phyloP scores from a whole-genome alignment of 345 rosid genomes.

The Dimocarpus longan region DNA sequence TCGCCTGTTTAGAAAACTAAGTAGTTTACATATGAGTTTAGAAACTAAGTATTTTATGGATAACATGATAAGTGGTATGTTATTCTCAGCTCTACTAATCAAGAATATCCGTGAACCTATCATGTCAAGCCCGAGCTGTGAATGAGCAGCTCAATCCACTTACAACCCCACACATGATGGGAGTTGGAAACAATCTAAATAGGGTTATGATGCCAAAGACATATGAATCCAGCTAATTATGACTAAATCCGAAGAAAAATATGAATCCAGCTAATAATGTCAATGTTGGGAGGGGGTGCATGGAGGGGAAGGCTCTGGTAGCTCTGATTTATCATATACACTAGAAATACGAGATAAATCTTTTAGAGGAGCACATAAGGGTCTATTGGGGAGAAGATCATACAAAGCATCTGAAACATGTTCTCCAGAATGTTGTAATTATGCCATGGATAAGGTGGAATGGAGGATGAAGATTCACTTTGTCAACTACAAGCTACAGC shows the following conservation, averaged over 20 bases:
- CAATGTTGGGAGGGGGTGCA: not conserved
- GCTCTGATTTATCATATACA: not conserved
- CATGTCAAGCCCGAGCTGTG: not conserved
- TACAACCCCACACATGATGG: not conserved
- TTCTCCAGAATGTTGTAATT: not conserved
- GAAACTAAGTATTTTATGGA: not conserved
- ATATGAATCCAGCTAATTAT: no score
- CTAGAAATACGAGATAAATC: not conserved
- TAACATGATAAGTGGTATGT: not conserved
- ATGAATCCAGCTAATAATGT: not conserved
- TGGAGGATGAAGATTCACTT: not conserved
- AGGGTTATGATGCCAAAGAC: not conserved
- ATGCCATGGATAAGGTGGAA: not conserved
- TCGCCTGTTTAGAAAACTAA: not conserved
- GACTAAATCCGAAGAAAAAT: no score
- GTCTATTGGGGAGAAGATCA: not conserved
- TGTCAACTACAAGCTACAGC: not conserved
- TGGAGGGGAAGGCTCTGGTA: not conserved
- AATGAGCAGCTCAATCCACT: not conserved
- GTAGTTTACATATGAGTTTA: not conserved
- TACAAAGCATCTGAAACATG: not conserved
- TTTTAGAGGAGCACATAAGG: not conserved
- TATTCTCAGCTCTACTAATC: no score
- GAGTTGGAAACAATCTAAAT: not conserved
- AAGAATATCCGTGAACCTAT: no score